phyloP scores from a whole-genome alignment of 2,329 filamentous ascomycete genomes.

The Cercospora sojina region DNA sequence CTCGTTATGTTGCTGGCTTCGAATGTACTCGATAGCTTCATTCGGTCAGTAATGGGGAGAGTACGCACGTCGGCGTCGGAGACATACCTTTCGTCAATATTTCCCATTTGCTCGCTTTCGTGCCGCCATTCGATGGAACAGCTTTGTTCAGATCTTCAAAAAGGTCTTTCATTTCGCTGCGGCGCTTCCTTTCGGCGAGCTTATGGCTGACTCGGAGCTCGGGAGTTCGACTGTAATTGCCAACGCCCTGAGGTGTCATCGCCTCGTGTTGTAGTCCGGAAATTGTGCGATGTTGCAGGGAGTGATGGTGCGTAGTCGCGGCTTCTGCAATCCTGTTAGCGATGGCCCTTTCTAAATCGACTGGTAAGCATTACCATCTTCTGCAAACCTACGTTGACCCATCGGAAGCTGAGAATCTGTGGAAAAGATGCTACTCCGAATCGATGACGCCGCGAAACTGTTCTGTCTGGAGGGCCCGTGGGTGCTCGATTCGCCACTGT shows the following conservation, averaged over 20 bases:
- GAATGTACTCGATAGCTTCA: slow-evolving; percentile 53
- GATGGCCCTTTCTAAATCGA: not conserved
- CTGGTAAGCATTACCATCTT: slow-evolving; percentile 52
- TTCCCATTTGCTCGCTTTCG: slow-evolving; percentile 88
- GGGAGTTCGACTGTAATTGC: slow-evolving; percentile 79
- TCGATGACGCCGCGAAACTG: slow-evolving; percentile 72
- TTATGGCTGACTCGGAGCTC: slow-evolving; percentile 83
- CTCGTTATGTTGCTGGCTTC: slow-evolving; percentile 41
- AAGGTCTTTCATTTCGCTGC: slow-evolving; percentile 84
- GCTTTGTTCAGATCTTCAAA: slow-evolving; percentile 78
- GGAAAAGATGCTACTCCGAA: slow-evolving; percentile 77
- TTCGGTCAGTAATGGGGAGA: slow-evolving; percentile 8
- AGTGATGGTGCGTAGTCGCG: slow-evolving; percentile 66
- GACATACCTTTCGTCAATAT: slow-evolving; percentile 76
- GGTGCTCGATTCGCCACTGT: slow-evolving; percentile 50
- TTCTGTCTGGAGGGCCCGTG: slow-evolving; percentile 66
- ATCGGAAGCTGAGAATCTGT: slow-evolving; percentile 69
- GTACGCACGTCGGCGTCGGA: not conserved
- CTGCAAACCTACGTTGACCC: slow-evolving; percentile 66
- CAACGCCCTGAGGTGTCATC: slow-evolving; percentile 57
- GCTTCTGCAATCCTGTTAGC: slow-evolving; percentile 36
- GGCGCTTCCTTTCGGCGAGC: slow-evolving; percentile 76
- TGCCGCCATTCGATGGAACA: slow-evolving; percentile 76
- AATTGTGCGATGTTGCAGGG: slow-evolving; percentile 71
- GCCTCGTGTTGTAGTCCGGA: slow-evolving; percentile 60